Conservation (phyloP, 208 protist genomes). For the Trichomonas tenax region DNA sequence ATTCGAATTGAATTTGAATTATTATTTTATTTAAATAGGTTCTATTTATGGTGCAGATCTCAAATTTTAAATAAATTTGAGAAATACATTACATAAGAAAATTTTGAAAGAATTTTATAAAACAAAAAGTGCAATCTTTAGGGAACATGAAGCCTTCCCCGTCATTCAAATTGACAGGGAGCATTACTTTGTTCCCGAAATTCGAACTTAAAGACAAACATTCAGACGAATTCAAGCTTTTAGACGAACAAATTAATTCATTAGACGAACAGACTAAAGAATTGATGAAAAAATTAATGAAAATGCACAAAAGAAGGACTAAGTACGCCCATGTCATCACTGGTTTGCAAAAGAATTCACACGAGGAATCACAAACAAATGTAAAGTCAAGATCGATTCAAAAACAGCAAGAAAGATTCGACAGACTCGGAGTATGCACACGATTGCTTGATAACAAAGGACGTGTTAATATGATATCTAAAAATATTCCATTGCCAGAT, state of each 20-base stretch:
- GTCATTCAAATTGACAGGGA: not conserved
- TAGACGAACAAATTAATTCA: not conserved
- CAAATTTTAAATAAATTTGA: too few species aligned
- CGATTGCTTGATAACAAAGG: not conserved
- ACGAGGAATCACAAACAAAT: not conserved
- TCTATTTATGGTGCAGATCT: too few species aligned
- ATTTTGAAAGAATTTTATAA: too few species aligned
- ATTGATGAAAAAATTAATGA: not conserved
- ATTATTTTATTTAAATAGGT: too few species aligned
- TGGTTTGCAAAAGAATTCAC: not conserved
- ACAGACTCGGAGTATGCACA: not conserved
- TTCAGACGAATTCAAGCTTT: not conserved
- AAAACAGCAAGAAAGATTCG: not conserved
- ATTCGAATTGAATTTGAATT: too few species aligned
- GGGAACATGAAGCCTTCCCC: not conserved
- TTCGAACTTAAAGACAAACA: not conserved
- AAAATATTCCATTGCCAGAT: not conserved
- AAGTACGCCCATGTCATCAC: not conserved
- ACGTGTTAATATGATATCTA: too few species aligned
- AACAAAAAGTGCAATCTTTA: too few species aligned
- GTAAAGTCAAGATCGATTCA: not conserved
- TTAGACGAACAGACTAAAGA: not conserved
- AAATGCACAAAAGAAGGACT: not conserved
- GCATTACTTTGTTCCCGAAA: not conserved
- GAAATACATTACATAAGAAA: too few species aligned